Base-by-base conservation (phyloP, 179 eudicot species). In the Kewa caespitosa region DNA sequence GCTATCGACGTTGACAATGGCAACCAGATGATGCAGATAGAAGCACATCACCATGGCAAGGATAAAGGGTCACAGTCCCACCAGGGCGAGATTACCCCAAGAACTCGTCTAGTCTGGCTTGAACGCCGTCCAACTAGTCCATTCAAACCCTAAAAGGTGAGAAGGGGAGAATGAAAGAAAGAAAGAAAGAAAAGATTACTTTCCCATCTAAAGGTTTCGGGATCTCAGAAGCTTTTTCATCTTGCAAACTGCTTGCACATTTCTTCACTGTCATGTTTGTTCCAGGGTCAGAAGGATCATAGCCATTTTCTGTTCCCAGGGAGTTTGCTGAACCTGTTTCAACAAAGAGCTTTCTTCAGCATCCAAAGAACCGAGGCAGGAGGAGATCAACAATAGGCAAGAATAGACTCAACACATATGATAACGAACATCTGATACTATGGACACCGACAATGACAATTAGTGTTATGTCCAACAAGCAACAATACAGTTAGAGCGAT, bases 121-220 rank as follows among this genome's bases (percentile, higher is more conserved):
- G 17, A 39, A 13, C 42, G 23, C 23, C 38, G 27, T 46, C 62
- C 41, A 28, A 31, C 22, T 68, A 59, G 38, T 73, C 38, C 67
- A 27, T 4, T 42, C 12, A 22, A 36, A 62, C 50, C 28, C 31
- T 39, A 39, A 76, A 7, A 75, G 38, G 13, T n/a, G n/a, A n/a
- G n/a, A n/a, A n/a, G n/a, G n/a, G n/a, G n/a, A 57, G 36, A 32
- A 57, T 30, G 67, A 11, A 30, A 52, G 37, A 42, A 38, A 54
- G 23, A 63, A 33, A 20, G 23, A 75, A 18, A 79, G n/a, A n/a
- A n/a, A 22, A 20, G 37, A 74, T 41, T 70, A 87, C 92, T 90
- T 88, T 88, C 76, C 60, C 86, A 71, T 63, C 74, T 55, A 52
- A 82, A 54, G 72, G 75, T 46, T 68, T 76, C 42, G 59, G 52